Percentiles rank a stretch among this genome's conserved stretches.
These are phyloP conservation scores for Barnettozyma salicaria DNA, from an alignment of 805 yeast genomes.

Conservation along the genomic window DNA sequence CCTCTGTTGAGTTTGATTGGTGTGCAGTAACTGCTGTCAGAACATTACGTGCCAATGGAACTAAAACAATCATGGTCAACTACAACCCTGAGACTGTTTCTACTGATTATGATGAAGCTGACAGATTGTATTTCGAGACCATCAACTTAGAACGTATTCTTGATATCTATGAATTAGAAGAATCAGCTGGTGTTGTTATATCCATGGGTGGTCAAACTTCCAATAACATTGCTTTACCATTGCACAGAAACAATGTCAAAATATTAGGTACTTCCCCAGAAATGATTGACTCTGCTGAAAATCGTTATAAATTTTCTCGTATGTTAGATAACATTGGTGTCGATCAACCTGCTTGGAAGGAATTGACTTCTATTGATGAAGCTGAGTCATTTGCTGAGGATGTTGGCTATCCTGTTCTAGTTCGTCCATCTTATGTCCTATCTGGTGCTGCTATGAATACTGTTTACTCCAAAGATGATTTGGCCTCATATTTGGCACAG, in stretches of 20 bases:
- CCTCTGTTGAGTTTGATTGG: constrained; percentile 99
- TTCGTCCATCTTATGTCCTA: constrained; percentile 94
- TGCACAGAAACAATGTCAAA: constrained; percentile 92
- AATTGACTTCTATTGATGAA: constrained; percentile 84
- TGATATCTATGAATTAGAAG: constrained; percentile 91
- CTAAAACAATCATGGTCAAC: constrained; percentile 93
- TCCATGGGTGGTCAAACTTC: constrained; percentile 99
- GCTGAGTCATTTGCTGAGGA: constrained; percentile 89
- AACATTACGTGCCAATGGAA: constrained; percentile 79
- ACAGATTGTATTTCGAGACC: constrained; percentile 91
- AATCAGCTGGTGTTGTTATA: constrained; percentile 85
- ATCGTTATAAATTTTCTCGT: constrained; percentile 95
- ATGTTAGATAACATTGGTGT: constrained; percentile 95
- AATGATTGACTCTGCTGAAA: constrained; percentile 97
- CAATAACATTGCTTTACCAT: constrained; percentile 87
- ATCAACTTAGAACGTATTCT: constrained; percentile 89
- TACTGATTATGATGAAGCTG: constrained; percentile 98
- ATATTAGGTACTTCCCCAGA: constrained; percentile 96
- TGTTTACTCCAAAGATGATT: constrained; percentile 82
- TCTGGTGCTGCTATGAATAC: constrained; percentile 99
- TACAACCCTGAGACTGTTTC: constrained; percentile 98
- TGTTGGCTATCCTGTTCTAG: constrained; percentile 91
- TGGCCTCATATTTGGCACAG: constrained; percentile 80
- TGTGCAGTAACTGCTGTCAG: constrained; percentile 97
- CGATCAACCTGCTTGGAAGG: constrained; percentile 99